These are phyloP conservation scores for Schizochytrium sp. DNA, from an alignment of 108 stramenopile species.

Conservation along the genomic window DNA sequence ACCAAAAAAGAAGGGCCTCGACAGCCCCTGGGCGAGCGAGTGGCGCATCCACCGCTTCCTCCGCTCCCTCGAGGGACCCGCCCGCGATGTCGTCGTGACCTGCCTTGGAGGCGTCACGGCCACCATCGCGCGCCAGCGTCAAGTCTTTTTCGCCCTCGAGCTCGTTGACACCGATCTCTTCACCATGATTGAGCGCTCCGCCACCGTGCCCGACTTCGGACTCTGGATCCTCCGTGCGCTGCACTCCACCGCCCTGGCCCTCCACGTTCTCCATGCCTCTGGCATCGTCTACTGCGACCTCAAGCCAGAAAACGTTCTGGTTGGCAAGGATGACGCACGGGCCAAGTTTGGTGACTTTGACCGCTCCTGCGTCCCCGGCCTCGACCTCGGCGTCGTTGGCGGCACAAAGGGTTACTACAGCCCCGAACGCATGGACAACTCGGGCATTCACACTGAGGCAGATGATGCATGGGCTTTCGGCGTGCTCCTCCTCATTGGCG, in stretches of 20 bases:
- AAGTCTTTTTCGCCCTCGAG: conserved; percentile 16
- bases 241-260: not conserved
- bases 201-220: not conserved
- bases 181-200: conserved; percentile 18
- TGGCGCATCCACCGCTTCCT: conserved; percentile 4
- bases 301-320: not conserved
- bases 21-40: conserved; percentile 11
- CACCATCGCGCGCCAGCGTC: not conserved
- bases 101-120: conserved; percentile 11
- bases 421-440: conserved; percentile 6
- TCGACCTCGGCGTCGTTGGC: not conserved
- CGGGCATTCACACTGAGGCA: not conserved
- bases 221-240: not conserved
- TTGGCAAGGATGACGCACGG: not conserved
- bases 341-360: conserved; percentile 15
- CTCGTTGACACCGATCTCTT: conserved; percentile 13
- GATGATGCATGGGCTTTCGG: conserved; percentile 7
- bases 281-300: conserved; percentile 12
- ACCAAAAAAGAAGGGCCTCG: not conserved
- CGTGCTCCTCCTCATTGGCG: conserved; percentile 7
- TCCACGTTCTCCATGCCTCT: not conserved
- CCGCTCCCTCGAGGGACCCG: not conserved
- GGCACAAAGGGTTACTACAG: conserved; percentile 16
- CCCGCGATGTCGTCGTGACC: not conserved
- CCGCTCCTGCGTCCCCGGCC: not conserved